Base-by-base conservation (phyloP, 306 rosid species). In the Sesbania bispinosa region DNA sequence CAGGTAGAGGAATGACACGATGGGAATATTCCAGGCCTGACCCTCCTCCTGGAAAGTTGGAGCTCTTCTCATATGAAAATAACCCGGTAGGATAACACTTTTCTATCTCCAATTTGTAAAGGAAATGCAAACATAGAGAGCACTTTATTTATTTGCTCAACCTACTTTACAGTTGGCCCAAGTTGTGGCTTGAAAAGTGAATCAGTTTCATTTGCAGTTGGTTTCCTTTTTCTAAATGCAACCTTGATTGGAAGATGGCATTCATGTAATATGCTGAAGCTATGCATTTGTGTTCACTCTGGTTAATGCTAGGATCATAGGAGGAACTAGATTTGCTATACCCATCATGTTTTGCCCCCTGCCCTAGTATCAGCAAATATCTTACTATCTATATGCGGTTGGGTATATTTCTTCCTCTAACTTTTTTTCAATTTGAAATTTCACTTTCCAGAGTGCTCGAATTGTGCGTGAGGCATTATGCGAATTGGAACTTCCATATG, bases 401-500 rank as follows among this genome's bases (percentile, higher is more conserved):
- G 33, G 39, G 6, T 59, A n/a, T 58, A 47, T 26, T 32, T 62
- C 19, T 77, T 50, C 53, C 43, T 57, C 75, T 55, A 71, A 70
- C 68, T 47, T 41, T 43, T 48, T 45, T 14, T 48, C 4, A 10
- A 23, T 64, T 38, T 54, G 5, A 33, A 47, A 15, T 39, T 53
- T 45, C 76, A 41, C 64, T 70, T 75, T 69, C 43, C 73, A 93
- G 98, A 77, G 79, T 79, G 93, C 98, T 32, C 73, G 98, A 74
- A 80, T 90, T 76, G 97, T 93, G 41, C 98, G 97, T 7, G 97
- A 93, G 78, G 98, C 98, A 32, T 83, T 93, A n/a, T 93, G 98
- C 18, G 98, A 93, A 69, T 80, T 93, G 85, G 98, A 93, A 83
- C 93, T 93, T 76, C 96, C 96, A 36, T 93, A 90, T 85, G 74